Evolutionary conservation across 2,329 filamentous ascomycete genomes (phyloP), one percentile per base, ranked within the genome.

Genomic region (Ambrosiella cleistominuta): DNA sequence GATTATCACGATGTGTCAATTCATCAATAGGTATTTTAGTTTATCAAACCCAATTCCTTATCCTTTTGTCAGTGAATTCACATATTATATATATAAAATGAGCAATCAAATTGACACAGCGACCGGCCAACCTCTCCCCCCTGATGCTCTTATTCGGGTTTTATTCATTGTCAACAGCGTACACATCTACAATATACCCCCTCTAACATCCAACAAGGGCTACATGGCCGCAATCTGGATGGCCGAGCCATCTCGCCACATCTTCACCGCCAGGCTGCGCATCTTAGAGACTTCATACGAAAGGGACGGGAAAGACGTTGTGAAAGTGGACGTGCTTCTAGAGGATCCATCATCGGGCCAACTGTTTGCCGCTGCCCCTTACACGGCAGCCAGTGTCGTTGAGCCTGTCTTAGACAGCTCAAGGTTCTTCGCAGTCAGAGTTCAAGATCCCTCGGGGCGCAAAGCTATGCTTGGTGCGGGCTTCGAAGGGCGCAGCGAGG

Each of bases 141-240:
- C 80, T 56, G 85, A 87, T 67, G 85, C 88, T 65, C 91, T 94
- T 71, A 86, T 93, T 71, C 83, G 88, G 68, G 75, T 93, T 67
- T 83, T 94, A 68, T 90, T 88, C 77, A 74, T 89, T 68, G 80
- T 83, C 62, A 73, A 77, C 65, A 74, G 77, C 63, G 84, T 93
- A 63, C 87, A 94, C 73, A 79, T 95, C 74, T 95, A 95, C 76
- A 82, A 85, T 66, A 89, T 94, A 68, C 88, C 88, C 15, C 88
- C 88, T 27, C 75, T 89, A 60, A 77, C 83, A 50, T 85, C 83
- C 15, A 88, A 82, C 65, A 85, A 85, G 68, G 88, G 88, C 68
- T 86, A 95, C 75, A 78, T 77, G 40, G 88, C 89, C 60, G 76
- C 82, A 11, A 72, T 78, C 62, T 95, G 88, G 88, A 94, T 88